phyloP scores from a whole-genome alignment of 169 alveolate species.

The Cyclospora cayetanensis region DNA sequence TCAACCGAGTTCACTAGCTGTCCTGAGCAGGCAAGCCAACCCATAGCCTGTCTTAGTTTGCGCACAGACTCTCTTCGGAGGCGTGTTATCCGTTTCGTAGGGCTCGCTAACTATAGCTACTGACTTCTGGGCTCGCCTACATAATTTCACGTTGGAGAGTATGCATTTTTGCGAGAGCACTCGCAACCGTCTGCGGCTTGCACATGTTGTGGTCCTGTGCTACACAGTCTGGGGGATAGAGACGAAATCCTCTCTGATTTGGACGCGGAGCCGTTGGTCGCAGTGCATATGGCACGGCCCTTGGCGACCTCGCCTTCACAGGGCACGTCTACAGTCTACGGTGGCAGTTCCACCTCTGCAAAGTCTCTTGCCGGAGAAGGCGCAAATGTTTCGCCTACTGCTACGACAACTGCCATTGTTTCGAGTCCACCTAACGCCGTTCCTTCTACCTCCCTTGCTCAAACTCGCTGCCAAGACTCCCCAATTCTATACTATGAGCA shows the following conservation, averaged over 20 bases:
- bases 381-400: too few relatives aligned
- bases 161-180: background rate
- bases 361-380: background rate
- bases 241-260: background rate
- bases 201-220: too few relatives aligned
- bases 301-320: background rate
- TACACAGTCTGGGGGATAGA: conserved; percentile 32
- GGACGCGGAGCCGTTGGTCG: conserved; percentile 49
- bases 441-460: background rate
- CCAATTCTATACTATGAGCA: conserved; percentile 9
- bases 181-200: background rate
- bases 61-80: background rate
- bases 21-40: background rate
- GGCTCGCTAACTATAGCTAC: background rate
- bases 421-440: background rate
- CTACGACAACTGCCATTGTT: too few relatives aligned
- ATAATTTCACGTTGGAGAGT: too few relatives aligned
- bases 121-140: background rate
- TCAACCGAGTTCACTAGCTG: background rate
- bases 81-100: too few relatives aligned
- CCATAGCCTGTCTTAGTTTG: background rate
- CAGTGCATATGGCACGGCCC: background rate
- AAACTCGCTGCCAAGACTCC: background rate
- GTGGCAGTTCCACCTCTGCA: background rate
- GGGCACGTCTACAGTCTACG: background rate